Conservation (phyloP, 2,329 filamentous ascomycete species). For the Ascochyta clinopodiicola region DNA sequence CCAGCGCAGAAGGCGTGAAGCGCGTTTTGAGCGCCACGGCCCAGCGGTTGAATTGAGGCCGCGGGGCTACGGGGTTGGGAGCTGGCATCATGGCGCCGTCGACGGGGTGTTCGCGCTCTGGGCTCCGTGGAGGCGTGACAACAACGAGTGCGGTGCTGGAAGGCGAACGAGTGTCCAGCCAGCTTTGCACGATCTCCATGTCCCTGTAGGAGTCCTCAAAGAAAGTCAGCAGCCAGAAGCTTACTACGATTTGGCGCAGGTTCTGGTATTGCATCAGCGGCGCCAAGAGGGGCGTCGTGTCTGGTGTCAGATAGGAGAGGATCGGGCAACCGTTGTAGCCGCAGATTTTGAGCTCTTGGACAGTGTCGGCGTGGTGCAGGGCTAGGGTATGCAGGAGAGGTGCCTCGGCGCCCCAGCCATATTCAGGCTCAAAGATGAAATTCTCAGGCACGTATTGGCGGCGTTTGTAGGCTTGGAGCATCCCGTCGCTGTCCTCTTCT, state of each 20-base stretch:
- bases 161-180: constrained; percentile 50
- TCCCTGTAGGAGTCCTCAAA: constrained; percentile 51
- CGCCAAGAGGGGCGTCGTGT: constrained; percentile 48
- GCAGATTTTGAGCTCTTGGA: constrained; percentile 57
- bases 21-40: constrained; percentile 49
- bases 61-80: constrained; percentile 20
- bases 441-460: constrained; percentile 23
- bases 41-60: constrained; percentile 49
- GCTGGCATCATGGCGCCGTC: constrained; percentile 38
- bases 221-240: constrained; percentile 51
- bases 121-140: constrained; percentile 39
- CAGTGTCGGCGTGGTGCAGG: constrained; percentile 48
- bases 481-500: constrained; percentile 37
- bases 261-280: constrained; percentile 53
- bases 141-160: constrained; percentile 49
- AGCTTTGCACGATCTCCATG: constrained; percentile 53
- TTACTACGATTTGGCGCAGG: constrained; percentile 51
- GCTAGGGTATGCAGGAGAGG: constrained; percentile 54
- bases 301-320: constrained; percentile 47
- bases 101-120: constrained; percentile 28
- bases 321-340: constrained; percentile 54
- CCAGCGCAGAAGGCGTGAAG: constrained; percentile 51
- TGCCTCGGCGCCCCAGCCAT: constrained; percentile 48
- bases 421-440: constrained; percentile 46
- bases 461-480: constrained; percentile 34